Base-by-base conservation (phyloP, 768 basidiomycete species). In the Leucogyrophana mollusca region DNA sequence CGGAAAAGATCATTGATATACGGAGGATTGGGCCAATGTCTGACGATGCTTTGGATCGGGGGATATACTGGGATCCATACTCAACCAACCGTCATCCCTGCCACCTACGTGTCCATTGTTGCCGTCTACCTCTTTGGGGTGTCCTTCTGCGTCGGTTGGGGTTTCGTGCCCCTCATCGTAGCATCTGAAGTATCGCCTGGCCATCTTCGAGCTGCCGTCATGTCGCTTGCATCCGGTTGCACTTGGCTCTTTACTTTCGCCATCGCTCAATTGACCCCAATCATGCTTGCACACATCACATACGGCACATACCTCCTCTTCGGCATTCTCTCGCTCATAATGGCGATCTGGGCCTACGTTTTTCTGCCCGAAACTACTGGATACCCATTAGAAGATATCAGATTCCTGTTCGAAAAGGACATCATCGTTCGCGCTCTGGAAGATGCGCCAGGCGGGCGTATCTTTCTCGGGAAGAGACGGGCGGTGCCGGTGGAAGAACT, bases 321-420 rank as follows among this genome's bases (percentile, higher is more conserved):
- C 43, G 68, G 68, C 1, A 34, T 58, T 20, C 58, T 56, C 33
- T 58, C 59, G 14, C 22, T 66, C 2, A 36, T 54, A 45, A 65
- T 72, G 59, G 58, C 57, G 35, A 48, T 40, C 13, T 73, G 59
- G 66, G 62, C 58, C 32, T 66, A 67, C 57, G 50, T 53, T n/a
- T 62, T 65, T 40, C 57, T 73, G 6, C 72, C 72, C 0, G 72
- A 73, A 56, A 73, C 72, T 38, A 68, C 56, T 14, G 65, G 68
- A 10, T 60, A 68, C 18, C 61, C 67, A 27, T 60, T 73, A 22
- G 71, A 73, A 58, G 68, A 73, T 27, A 57, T 73, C 34, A 53
- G 49, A 22, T 64, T 54, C 46, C 27, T 73, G 17, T 72, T 73
- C 27, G 65, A 69, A 42, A 49, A 53, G 44, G 63, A 69, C 3